A percentile compares a stretch with the other conserved stretches of the same genome.
These are phyloP conservation scores for Sugiyamaella sp. DNA, from an alignment of 1,139 yeast genomes.

Conservation along the genomic window DNA sequence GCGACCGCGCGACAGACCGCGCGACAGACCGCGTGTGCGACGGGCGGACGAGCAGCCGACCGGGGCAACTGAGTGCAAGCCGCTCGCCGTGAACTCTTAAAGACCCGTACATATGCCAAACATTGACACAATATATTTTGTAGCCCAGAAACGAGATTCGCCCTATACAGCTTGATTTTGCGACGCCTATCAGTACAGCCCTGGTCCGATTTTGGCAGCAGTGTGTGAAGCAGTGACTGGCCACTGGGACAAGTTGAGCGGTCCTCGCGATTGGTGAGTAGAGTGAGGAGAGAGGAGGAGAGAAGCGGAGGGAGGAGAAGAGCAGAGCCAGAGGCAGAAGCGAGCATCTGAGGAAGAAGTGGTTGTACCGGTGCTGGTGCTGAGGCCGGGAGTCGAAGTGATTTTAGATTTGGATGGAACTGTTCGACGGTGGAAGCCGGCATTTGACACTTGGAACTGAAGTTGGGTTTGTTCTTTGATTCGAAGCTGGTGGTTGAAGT, in stretches of 20 bases:
- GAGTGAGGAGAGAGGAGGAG: background rate
- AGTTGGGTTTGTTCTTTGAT: no score
- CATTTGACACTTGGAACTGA: no score
- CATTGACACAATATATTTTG: background rate
- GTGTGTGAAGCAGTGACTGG: background rate
- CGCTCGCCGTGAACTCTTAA: background rate
- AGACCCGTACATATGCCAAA: background rate
- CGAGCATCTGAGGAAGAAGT: background rate
- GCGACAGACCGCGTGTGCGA: no score
- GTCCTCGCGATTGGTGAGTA: conserved; percentile 1
- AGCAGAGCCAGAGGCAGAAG: no score
- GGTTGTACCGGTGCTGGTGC: no score
- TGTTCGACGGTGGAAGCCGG: no score
- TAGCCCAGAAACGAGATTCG: background rate
- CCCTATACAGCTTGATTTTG: background rate
- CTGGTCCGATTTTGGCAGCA: background rate
- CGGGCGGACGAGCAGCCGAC: no score
- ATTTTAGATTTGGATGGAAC: no score
- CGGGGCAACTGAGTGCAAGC: background rate
- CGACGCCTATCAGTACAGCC: no score
- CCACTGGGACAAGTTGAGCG: background rate
- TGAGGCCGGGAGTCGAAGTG: no score
- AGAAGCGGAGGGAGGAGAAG: no score
- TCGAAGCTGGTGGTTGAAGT: background rate
- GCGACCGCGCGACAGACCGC: no score